A percentile compares a stretch with the other conserved stretches of the same genome.
These are phyloP conservation scores for Bothriochloa decipiens DNA, from an alignment of 176 grass and related monocot species.

Conservation along the genomic window DNA sequence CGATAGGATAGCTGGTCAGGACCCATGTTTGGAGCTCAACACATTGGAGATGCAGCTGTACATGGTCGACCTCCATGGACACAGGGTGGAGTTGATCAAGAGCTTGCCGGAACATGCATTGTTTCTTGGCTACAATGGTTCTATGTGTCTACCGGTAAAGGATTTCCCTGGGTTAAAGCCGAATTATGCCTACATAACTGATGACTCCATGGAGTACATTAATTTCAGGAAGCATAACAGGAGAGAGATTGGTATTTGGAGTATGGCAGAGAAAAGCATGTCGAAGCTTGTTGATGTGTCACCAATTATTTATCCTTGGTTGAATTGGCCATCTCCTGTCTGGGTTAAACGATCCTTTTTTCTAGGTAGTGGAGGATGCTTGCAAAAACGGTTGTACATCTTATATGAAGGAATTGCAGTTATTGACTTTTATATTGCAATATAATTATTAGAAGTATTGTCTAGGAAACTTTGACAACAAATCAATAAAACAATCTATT, in stretches of 20 bases:
- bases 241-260: background rate
- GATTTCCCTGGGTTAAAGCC: constrained; percentile 17
- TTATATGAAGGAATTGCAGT: no score
- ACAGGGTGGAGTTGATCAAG: background rate
- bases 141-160: background rate
- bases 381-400: no score
- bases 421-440: no score
- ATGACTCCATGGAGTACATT: background rate
- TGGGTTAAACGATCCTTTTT: background rate
- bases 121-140: background rate
- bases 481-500: no score
- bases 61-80: background rate
- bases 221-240: background rate
- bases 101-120: constrained; percentile 9
- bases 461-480: no score
- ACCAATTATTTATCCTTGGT: no score
- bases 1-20: rapidly evolving
- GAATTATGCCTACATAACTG: constrained; percentile 10
- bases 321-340: no score
- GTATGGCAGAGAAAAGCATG: background rate
- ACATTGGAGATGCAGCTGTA: background rate
- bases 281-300: background rate
- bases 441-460: no score
- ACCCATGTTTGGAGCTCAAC: background rate
- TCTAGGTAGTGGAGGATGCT: no score